These are phyloP conservation scores for Ganoderma meredithae DNA, from an alignment of 1,284 basidiomycete genomes.

Conservation along the genomic window DNA sequence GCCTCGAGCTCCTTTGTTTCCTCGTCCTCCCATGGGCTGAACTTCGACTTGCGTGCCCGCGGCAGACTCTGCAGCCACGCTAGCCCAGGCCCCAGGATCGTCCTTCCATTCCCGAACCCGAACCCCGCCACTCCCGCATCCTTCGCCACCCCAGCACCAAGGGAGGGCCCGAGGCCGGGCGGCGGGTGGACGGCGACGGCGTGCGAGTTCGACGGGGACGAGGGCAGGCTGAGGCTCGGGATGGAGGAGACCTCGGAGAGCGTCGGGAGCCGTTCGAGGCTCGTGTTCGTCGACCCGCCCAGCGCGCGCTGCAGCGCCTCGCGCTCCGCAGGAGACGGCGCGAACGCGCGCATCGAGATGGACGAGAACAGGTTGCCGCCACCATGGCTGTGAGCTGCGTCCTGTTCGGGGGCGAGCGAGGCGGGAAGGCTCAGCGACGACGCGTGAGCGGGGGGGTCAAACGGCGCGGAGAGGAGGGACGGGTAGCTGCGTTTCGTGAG, in stretches of 20 bases:
- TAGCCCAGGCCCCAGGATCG: constrained; percentile 36
- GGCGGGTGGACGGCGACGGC: constrained; percentile 36
- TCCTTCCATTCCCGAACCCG: constrained; percentile 28
- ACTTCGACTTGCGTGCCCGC: constrained; percentile 43
- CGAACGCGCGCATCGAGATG: constrained; percentile 72
- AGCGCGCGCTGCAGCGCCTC: constrained; percentile 77
- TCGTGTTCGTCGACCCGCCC: constrained; percentile 71
- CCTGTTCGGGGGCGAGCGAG: constrained; percentile 2
- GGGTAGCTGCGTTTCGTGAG: constrained; percentile 44
- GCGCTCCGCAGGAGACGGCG: constrained; percentile 82
- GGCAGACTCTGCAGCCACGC: constrained; percentile 44
- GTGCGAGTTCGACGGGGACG: constrained; percentile 61
- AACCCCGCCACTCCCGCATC: constrained; percentile 14
- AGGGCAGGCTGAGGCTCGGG: constrained; percentile 54
- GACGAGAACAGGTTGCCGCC: constrained; percentile 39
- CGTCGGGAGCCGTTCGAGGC: constrained; percentile 76
- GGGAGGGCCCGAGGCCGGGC: constrained; percentile 11
- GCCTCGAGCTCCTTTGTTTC: constrained; percentile 31
- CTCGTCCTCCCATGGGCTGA: constrained; percentile 49
- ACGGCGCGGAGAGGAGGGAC: constrained; percentile 28
- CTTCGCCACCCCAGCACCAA: constrained; percentile 4
- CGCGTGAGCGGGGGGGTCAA: constrained; percentile 9
- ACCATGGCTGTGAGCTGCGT: neutral
- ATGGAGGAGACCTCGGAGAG: constrained; percentile 61
- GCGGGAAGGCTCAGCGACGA: constrained; percentile 25